These are phyloP conservation scores for Pichia sp. DNA, from an alignment of 1,139 yeast genomes.

Conservation along the genomic window DNA sequence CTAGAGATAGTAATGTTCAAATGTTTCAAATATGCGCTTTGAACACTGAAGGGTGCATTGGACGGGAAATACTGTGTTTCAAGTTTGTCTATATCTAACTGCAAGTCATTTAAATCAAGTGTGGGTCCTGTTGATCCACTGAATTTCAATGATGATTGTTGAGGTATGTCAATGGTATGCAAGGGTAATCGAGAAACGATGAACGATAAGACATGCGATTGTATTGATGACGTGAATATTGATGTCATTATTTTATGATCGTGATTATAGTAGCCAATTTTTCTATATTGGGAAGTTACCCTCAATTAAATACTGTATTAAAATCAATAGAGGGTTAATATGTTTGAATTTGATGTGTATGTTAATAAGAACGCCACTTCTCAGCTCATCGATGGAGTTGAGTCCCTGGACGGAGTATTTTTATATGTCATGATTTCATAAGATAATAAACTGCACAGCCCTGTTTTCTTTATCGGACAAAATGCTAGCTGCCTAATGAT, in stretches of 20 bases:
- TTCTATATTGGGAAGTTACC: too few relatives aligned
- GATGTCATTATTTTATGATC: too few relatives aligned
- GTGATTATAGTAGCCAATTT: too few relatives aligned
- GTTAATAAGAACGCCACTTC: too few relatives aligned
- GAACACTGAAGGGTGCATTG: slow-evolving; percentile 10
- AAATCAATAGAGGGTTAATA: too few relatives aligned
- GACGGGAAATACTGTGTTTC: slow-evolving; percentile 13
- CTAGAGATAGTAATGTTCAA: slow-evolving; percentile 9
- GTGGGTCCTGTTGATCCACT: slow-evolving; percentile 12
- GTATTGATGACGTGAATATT: slow-evolving; percentile 12
- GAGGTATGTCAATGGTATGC: slow-evolving; percentile 13
- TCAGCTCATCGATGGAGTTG: too few relatives aligned
- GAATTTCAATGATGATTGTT: slow-evolving; percentile 11
- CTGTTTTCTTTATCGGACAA: background rate
- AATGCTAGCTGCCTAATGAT: too few relatives aligned
- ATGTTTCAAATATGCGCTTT: slow-evolving; percentile 12
- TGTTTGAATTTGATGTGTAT: too few relatives aligned
- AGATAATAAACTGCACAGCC: background rate
- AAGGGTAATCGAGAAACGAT: slow-evolving; percentile 14
- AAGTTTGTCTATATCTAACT: slow-evolving; percentile 15
- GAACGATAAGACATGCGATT: slow-evolving; percentile 12
- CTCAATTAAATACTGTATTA: too few relatives aligned
- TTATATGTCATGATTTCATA: background rate
- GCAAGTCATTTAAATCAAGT: slow-evolving; percentile 12
- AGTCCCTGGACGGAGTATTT: too few relatives aligned